Percentiles rank a stretch among this genome's conserved stretches.
phyloP scores from a whole-genome alignment of 768 basidiomycete species.

The Termitomyces sp. region DNA sequence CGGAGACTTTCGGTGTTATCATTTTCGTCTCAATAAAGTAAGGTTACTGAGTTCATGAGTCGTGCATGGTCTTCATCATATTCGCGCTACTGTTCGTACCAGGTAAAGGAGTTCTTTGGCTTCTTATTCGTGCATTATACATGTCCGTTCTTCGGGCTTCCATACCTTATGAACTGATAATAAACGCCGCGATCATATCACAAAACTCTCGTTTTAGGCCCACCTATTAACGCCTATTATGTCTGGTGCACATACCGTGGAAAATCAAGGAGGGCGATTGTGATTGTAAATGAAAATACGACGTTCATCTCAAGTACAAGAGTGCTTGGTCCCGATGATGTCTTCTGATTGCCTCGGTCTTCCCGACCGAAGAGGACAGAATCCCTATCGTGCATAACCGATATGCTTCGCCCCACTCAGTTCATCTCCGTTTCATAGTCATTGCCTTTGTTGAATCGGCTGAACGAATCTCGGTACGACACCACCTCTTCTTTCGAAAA shows the following conservation, averaged over 20 bases:
- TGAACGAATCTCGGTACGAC: too few species aligned
- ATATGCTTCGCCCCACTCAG: neutral
- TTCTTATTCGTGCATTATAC: neutral
- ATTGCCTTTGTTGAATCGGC: too few species aligned
- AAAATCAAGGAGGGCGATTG: neutral
- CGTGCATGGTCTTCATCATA: neutral
- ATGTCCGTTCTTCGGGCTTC: neutral
- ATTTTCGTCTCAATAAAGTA: neutral
- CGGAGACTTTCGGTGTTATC: neutral
- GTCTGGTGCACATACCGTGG: neutral
- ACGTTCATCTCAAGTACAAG: neutral
- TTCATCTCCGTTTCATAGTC: constrained; percentile 26
- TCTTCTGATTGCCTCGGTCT: constrained; percentile 44
- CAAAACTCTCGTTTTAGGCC: neutral
- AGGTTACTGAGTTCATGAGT: neutral
- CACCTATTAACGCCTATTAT: neutral
- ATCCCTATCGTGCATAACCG: constrained; percentile 37
- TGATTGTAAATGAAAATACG: neutral
- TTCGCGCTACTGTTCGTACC: neutral
- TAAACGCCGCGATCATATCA: neutral
- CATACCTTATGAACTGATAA: neutral
- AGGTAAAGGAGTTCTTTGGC: neutral
- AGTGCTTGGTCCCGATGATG: constrained; percentile 11
- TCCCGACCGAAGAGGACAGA: too few species aligned
- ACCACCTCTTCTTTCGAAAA: too few species aligned